phyloP scores from a whole-genome alignment of 306 rosid species.

The Cucumis sativus region DNA sequence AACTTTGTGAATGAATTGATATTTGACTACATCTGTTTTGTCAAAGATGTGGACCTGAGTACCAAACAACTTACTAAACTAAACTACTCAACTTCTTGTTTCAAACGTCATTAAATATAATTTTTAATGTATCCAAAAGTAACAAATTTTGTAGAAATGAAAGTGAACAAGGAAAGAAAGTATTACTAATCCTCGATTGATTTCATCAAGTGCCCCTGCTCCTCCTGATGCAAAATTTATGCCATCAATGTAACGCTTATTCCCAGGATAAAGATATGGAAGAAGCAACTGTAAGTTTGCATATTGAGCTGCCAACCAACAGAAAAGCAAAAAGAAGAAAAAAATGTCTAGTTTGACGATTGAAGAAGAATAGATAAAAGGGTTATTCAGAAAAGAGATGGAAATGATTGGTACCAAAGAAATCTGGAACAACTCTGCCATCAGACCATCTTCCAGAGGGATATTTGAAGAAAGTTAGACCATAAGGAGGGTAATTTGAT shows the following conservation, averaged over 20 bases:
- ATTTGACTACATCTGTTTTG: too few species aligned
- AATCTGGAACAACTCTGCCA: slow-evolving; percentile 36
- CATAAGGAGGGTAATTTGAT: slow-evolving; percentile 32
- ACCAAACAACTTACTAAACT: too few species aligned
- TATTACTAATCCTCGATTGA: slow-evolving; percentile 25
- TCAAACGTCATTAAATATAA: too few species aligned
- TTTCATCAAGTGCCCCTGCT: slow-evolving; percentile 20
- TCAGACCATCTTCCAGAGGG: slow-evolving; percentile 38
- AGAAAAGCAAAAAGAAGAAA: neutral
- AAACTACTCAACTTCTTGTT: too few species aligned
- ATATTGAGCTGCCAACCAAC: slow-evolving; percentile 16
- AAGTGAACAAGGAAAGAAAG: neutral
- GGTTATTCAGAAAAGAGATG: neutral
- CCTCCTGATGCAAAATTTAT: slow-evolving; percentile 32
- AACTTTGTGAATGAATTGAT: too few species aligned
- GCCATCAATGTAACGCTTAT: slow-evolving; percentile 1
- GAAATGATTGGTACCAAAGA: slow-evolving; percentile 19
- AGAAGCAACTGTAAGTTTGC: slow-evolving; percentile 11
- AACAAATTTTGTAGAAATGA: too few species aligned
- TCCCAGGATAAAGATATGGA: slow-evolving; percentile 19
- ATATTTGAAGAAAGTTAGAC: slow-evolving; percentile 32
- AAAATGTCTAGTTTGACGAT: neutral
- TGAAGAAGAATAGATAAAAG: neutral
- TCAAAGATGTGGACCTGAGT: too few species aligned
- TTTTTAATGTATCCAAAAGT: too few species aligned